Evolutionary conservation across 352 stramenopile genomes (phyloP), one percentile per base, ranked within the genome.

Genomic region (Phytophthora quininea): DNA sequence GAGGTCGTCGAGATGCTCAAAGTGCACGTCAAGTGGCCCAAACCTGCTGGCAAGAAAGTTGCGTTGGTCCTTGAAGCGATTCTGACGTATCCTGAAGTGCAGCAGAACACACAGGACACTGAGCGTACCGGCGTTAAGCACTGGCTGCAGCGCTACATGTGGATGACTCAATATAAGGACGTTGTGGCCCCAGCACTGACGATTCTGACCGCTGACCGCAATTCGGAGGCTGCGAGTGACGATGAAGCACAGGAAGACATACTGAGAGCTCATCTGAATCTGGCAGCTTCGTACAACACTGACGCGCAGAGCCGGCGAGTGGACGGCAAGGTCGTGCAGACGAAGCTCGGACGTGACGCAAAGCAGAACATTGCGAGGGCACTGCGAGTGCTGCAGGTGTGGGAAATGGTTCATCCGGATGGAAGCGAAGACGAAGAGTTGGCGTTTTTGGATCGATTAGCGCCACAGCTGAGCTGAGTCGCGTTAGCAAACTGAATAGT

Each of bases 1-100:
- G 73, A 85, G 47, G 74, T 91, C 49, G 72, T 91, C 35, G 84
- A 92, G 58, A 76, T 91, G 76, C 77, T 92, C 29, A 92, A 92
- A 67, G 69, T 74, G 49, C 86, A 90, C 52, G 80, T 92, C 32
- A 92, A 92, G 56, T 91, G 82, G 82, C 76, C 84, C 11, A 91
- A 91, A 49, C 78, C 82, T 1, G 79, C 74, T 38, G 82, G 82
- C 54, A 92, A 92, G 68, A 80, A 82, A 9, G 77, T 88, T 43
- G 80, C 80, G 31, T 61, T 86, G 42, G 86, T 91, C 19, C 69
- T 91, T 24, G 84, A 92, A 53, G 84, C 84, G 1, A 64, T 90
- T 29, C 64, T 76, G 0, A 74, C 80, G 33, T 92, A 90, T 51
- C 82, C 84, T 1, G 62, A 71, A 4, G 45, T 47, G 24, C 46